Percentiles rank a stretch among this genome's conserved stretches.
Conservation (phyloP, 208 protist species). For the Leishmania tarentolae region DNA sequence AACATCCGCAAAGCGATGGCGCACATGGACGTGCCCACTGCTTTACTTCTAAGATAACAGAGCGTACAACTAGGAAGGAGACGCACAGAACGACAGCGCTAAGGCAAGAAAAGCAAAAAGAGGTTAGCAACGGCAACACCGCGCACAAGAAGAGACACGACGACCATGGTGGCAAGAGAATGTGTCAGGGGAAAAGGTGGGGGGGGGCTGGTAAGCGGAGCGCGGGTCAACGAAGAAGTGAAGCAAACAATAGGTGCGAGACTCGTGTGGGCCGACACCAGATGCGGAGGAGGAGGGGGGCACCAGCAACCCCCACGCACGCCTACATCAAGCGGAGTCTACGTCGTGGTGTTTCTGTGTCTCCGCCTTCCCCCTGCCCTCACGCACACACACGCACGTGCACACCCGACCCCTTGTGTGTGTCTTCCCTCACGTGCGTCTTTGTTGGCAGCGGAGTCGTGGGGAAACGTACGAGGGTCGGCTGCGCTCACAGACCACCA, state of each 20-base stretch:
- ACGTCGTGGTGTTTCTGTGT: background rate
- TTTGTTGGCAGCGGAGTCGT: background rate
- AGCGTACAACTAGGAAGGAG: rapidly evolving
- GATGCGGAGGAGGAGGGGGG: background rate
- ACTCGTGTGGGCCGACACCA: background rate
- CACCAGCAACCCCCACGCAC: no score
- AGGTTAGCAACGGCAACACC: no score
- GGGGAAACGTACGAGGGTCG: background rate
- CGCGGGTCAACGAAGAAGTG: background rate
- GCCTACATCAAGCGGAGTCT: background rate
- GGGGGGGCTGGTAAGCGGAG: background rate
- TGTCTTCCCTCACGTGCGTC: background rate
- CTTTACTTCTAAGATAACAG: no score
- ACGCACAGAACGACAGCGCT: no score
- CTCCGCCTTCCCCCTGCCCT: background rate
- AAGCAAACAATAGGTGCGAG: background rate
- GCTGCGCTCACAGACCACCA: background rate
- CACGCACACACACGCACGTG: background rate
- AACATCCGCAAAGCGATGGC: no score
- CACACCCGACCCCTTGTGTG: no score
- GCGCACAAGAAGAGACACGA: no score
- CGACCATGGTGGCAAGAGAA: no score
- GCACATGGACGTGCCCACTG: no score
- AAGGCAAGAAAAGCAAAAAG: no score
- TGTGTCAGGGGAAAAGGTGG: background rate